phyloP scores from a whole-genome alignment of 139 green algal genomes.

The Dunaliella primolecta region DNA sequence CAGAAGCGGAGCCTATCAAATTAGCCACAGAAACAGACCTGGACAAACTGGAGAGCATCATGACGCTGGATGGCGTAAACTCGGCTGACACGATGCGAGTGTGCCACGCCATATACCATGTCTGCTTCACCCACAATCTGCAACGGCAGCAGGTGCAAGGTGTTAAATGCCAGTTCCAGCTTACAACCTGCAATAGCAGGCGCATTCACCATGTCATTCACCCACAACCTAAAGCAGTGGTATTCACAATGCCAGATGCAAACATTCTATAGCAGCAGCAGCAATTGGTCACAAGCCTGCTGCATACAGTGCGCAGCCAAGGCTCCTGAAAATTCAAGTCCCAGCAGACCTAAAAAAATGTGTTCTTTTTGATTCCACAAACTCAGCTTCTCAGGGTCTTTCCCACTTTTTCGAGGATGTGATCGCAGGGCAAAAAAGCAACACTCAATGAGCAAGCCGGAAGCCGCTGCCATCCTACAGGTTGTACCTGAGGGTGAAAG shows the following conservation, averaged over 20 bases:
- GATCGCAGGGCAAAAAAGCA: background rate
- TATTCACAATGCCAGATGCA: too few relatives aligned
- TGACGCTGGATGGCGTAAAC: slow-evolving; percentile 55
- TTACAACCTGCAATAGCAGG: too few relatives aligned
- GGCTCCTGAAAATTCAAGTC: too few relatives aligned
- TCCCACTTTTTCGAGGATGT: background rate
- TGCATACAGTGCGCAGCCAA: too few relatives aligned
- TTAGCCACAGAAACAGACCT: too few relatives aligned
- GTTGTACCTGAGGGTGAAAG: slow-evolving; percentile 85
- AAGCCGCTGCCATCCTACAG: background rate
- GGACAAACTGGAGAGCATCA: slow-evolving; percentile 80
- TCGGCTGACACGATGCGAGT: slow-evolving; percentile 69
- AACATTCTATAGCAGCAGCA: too few relatives aligned
- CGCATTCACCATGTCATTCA: too few relatives aligned
- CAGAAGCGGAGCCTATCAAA: too few relatives aligned
- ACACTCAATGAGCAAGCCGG: background rate
- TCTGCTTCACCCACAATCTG: slow-evolving; percentile 78
- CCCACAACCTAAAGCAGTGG: too few relatives aligned
- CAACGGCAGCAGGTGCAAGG: background rate
- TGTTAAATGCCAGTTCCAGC: too few relatives aligned
- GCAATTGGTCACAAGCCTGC: too few relatives aligned
- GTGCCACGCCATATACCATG: slow-evolving; percentile 85
- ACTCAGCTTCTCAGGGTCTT: background rate
- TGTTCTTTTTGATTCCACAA: background rate
- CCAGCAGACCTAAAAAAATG: too few relatives aligned